Evolutionary conservation across 345 rosid genomes (phyloP).

Genomic region (Aquilaria malaccensis): DNA sequence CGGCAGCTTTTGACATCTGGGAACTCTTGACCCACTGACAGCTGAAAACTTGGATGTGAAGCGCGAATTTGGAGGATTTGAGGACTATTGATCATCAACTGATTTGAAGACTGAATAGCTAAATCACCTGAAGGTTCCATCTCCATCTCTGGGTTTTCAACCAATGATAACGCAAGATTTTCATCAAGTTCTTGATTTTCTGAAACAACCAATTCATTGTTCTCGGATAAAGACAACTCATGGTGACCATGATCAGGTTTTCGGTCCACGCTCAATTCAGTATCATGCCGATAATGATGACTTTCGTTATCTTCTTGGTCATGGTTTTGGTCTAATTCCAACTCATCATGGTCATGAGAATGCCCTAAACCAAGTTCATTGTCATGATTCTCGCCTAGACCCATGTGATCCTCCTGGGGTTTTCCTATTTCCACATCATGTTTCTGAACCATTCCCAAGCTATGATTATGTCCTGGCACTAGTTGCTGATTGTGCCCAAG

Average conservation of each 20-base stretch:
- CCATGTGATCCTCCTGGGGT: slow-evolving; percentile 54
- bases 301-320: slow-evolving; percentile 51
- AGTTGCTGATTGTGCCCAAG: slow-evolving; percentile 60
- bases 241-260: slow-evolving; percentile 44
- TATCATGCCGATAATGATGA: slow-evolving; percentile 46
- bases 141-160: slow-evolving; percentile 53
- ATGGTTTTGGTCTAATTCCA: slow-evolving; percentile 51
- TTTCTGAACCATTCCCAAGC: slow-evolving; percentile 51
- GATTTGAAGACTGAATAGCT: slow-evolving; percentile 19
- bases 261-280: slow-evolving; percentile 43
- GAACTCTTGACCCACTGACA: slow-evolving; percentile 91
- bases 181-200: slow-evolving; percentile 71
- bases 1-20: slow-evolving; percentile 96
- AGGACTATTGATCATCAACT: slow-evolving; percentile 30
- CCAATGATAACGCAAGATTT: slow-evolving; percentile 51
- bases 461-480: slow-evolving; percentile 60
- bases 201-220: slow-evolving; percentile 52
- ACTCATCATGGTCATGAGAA: slow-evolving; percentile 37
- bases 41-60: slow-evolving; percentile 42
- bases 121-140: slow-evolving; percentile 36
- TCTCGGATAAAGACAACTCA: slow-evolving; percentile 49
- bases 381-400: slow-evolving; percentile 52
- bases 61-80: slow-evolving; percentile 68
- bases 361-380: slow-evolving; percentile 54
- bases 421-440: slow-evolving; percentile 61